A percentile compares a stretch with the other conserved stretches of the same genome.
These are phyloP conservation scores for Aureobasidium sp. DNA, from an alignment of 2,329 filamentous ascomycete genomes.

Conservation along the genomic window DNA sequence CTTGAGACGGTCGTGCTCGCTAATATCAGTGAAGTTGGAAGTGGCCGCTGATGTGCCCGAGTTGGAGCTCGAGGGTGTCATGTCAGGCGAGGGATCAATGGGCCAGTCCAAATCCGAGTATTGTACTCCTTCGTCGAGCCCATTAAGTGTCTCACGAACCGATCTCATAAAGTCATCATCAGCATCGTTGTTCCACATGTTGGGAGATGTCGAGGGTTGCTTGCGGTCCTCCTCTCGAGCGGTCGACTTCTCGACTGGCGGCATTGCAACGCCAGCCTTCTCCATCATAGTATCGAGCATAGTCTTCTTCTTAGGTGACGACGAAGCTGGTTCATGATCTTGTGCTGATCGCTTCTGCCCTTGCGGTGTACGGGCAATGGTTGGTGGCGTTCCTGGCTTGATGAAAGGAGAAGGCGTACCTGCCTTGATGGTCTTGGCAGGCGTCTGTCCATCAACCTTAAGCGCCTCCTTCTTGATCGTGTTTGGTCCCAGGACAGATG, in stretches of 20 bases:
- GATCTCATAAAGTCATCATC: constrained; percentile 15
- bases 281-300: constrained; percentile 23
- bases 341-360: constrained; percentile 18
- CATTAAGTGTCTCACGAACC: constrained; percentile 21
- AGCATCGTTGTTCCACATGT: neutral
- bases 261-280: constrained; percentile 17
- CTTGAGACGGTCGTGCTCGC: constrained; percentile 34
- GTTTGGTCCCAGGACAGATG: constrained; percentile 23
- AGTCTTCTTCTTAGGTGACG: constrained; percentile 22
- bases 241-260: constrained; percentile 21
- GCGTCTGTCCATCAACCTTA: constrained; percentile 28
- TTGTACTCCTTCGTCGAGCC: constrained; percentile 17
- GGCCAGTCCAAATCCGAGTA: constrained; percentile 17
- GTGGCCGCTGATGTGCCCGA: constrained; percentile 30
- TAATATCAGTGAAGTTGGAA: constrained; percentile 38
- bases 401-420: constrained; percentile 20
- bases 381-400: constrained; percentile 19
- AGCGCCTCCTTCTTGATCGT: constrained; percentile 19
- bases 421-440: constrained; percentile 25
- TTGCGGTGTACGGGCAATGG: constrained; percentile 16
- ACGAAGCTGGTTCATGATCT: constrained; percentile 19
- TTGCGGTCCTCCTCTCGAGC: constrained; percentile 16
- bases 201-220: constrained; percentile 20
- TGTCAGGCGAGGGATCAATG: constrained; percentile 25
- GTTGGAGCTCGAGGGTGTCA: constrained; percentile 19